Conservation (phyloP, 306 rosid genomes). For the Prunus dulcis region DNA sequence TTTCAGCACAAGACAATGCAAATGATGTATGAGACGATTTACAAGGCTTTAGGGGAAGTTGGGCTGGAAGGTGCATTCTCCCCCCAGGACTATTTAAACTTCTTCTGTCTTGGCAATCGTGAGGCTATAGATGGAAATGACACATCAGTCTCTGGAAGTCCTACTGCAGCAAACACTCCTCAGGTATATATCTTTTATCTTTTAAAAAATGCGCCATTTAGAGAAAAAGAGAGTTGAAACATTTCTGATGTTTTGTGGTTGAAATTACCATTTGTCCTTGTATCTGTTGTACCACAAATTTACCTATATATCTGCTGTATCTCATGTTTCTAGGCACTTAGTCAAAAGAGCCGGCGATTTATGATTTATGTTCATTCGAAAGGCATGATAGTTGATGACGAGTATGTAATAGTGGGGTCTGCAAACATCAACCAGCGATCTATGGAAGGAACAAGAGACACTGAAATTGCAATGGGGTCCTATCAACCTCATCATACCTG, state of each 20-base stretch:
- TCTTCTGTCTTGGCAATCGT: slow-evolving; percentile 95
- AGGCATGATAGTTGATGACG: slow-evolving; percentile 98
- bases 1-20: slow-evolving; percentile 94
- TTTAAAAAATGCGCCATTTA: neutral
- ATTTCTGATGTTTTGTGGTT: neutral
- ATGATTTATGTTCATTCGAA: slow-evolving; percentile 98
- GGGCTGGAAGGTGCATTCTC: slow-evolving; percentile 77
- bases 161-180: slow-evolving; percentile 67
- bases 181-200: slow-evolving; percentile 42
- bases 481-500: slow-evolving; percentile 83
- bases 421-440: slow-evolving; percentile 99
- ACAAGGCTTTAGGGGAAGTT: slow-evolving; percentile 79
- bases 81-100: slow-evolving; percentile 93
- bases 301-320: slow-evolving; percentile 14
- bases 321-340: slow-evolving; percentile 53
- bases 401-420: slow-evolving; percentile 85
- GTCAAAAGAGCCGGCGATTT: slow-evolving; percentile 74
- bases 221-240: neutral
- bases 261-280: neutral
- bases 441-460: slow-evolving; percentile 98
- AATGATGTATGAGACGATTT: slow-evolving; percentile 92
- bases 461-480: slow-evolving; percentile 99
- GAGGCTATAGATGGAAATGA: slow-evolving; percentile 56
- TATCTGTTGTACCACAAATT: neutral
- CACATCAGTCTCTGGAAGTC: slow-evolving; percentile 38